Conservation (phyloP, 805 yeast genomes). For the Yarrowia sp. region DNA sequence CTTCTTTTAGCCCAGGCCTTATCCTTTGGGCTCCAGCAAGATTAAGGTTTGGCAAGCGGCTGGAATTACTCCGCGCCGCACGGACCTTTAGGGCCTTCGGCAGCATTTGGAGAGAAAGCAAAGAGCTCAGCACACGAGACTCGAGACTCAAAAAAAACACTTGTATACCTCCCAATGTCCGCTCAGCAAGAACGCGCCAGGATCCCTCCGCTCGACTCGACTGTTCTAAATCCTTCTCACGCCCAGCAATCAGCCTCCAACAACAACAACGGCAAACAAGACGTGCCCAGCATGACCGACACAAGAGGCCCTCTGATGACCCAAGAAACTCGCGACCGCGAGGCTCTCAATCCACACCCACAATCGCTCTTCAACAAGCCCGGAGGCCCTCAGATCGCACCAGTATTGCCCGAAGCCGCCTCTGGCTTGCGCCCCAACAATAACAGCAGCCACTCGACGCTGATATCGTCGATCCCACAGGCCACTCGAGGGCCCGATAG, state of each 20-base stretch:
- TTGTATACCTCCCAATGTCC: neutral
- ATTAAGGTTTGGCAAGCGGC: conserved; percentile 24
- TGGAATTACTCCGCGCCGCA: conserved; percentile 28
- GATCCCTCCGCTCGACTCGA: neutral
- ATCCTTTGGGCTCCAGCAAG: neutral
- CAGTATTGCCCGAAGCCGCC: neutral
- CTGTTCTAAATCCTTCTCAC: neutral
- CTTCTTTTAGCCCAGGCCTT: conserved; percentile 6
- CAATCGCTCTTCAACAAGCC: conserved; percentile 16
- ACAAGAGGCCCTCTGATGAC: neutral
- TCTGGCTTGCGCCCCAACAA: neutral
- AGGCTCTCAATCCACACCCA: neutral
- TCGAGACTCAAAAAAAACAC: neutral
- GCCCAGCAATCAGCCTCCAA: neutral
- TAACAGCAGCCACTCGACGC: neutral
- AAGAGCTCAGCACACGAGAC: neutral
- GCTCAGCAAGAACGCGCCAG: neutral
- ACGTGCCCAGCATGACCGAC: neutral
- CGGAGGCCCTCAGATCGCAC: neutral
- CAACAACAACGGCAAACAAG: neutral
- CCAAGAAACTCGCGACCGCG: neutral
- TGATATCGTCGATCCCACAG: neutral
- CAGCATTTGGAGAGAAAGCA: conserved; percentile 16
- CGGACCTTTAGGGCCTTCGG: conserved; percentile 18
- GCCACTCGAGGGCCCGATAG: neutral